Evolutionary conservation across 352 stramenopile genomes (phyloP), one percentile per base, ranked within the genome.

Genomic region (Pythium pyrilobum): DNA sequence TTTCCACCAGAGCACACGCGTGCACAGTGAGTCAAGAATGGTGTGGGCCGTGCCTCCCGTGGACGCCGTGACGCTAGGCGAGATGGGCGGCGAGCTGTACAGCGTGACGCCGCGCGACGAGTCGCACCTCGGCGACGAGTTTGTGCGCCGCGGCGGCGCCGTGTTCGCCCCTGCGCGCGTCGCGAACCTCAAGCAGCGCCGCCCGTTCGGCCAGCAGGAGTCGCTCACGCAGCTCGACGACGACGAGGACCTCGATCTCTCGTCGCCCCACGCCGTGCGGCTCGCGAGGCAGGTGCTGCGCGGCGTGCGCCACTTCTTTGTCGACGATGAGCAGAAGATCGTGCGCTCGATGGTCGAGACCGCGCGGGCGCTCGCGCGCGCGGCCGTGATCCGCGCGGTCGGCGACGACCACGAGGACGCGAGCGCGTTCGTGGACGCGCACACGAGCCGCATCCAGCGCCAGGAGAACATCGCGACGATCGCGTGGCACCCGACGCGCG

Each of bases 41-140:
- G 72, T 69, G 55, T 91, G 81, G 81, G 56, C 74, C 9, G 66
- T 87, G 47, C 81, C 81, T 18, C 71, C 65, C n/a, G 46, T 50
- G 24, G 76, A 87, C 48, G 72, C 81, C 41, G 79, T 89, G 71
- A 89, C 81, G 61, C 67, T 92, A 16, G 81, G 81, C 10, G 81
- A 92, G 64, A 72, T 88, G 40, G 59, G 75, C 49, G 75, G 79
- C 29, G 79, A 89, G 67, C 67, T 92, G 32, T 81, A 86, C 61
- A 88, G 76, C 57, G 74, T 89, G 18, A 74, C 73, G 3, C 66
- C 75, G 12, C 61, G 69, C 13, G 77, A 89, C 43, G 67, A 84
- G 33, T 51, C 65, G 12, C 77, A 82, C 49, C 15, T 88, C 4
- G 79, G 77, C 28, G 78, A 88, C 56, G 76, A 71, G 37, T 91